These are phyloP conservation scores for Acaromyces ingoldii DNA, from an alignment of 1,284 basidiomycete genomes.

Conservation along the genomic window DNA sequence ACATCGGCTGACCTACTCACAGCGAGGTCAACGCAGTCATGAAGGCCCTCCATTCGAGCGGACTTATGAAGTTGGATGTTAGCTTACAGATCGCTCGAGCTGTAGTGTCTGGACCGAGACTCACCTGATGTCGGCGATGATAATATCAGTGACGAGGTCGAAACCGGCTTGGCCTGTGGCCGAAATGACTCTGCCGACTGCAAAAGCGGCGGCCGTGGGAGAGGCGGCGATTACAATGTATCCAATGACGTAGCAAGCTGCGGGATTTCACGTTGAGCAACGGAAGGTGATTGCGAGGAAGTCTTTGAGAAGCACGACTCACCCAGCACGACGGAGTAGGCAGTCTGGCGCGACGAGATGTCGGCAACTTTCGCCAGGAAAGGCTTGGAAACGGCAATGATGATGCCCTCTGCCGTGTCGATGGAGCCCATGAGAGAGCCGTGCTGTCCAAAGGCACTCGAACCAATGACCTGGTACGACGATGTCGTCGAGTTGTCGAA, in stretches of 20 bases:
- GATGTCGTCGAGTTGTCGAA: conserved; percentile 13
- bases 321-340: conserved; percentile 6
- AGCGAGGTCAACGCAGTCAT: conserved; percentile 14
- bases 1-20: too few relatives aligned
- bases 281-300: too few relatives aligned
- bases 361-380: conserved; percentile 12
- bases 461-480: conserved; percentile 20
- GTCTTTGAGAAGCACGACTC: too few relatives aligned
- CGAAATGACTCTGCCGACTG: conserved; percentile 15
- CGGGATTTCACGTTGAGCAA: too few relatives aligned
- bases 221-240: conserved; percentile 3
- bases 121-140: conserved; percentile 39
- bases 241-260: conserved; percentile 5
- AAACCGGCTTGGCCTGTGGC: conserved; percentile 22
- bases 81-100: too few relatives aligned
- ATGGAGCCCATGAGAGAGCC: conserved; percentile 20
- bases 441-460: conserved; percentile 18
- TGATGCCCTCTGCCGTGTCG: conserved; percentile 10
- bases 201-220: conserved; percentile 8
- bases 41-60: conserved; percentile 20
- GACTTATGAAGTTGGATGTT: too few relatives aligned
- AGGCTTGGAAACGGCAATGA: conserved; percentile 9
- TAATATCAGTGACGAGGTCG: conserved; percentile 33
- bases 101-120: too few relatives aligned
- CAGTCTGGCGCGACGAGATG: conserved; percentile 8